Percentiles rank a stretch among this genome's conserved stretches.
phyloP scores from a whole-genome alignment of 2,329 filamentous ascomycete genomes.

The Emmonsiellopsis sp. region DNA sequence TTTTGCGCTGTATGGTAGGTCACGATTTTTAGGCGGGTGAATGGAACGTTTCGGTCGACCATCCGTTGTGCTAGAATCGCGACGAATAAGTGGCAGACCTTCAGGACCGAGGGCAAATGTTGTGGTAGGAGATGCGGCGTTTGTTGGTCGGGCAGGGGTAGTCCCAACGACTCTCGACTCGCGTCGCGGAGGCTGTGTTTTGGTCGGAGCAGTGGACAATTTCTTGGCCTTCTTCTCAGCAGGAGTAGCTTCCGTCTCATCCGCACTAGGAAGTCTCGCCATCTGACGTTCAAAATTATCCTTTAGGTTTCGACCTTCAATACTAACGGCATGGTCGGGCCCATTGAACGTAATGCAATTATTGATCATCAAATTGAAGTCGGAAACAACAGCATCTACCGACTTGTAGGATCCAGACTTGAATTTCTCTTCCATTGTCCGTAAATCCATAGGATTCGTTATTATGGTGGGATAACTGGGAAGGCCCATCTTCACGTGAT shows the following conservation, averaged over 20 bases:
- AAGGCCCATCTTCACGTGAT: slow-evolving; percentile 64
- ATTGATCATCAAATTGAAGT: slow-evolving; percentile 67
- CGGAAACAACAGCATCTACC: slow-evolving; percentile 63
- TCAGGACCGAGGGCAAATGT: slow-evolving; percentile 70
- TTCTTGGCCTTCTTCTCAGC: slow-evolving; percentile 52
- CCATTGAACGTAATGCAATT: slow-evolving; percentile 84
- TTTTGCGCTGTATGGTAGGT: slow-evolving; percentile 80
- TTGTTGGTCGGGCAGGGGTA: slow-evolving; percentile 26
- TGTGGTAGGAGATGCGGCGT: slow-evolving; percentile 37
- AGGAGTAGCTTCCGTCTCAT: slow-evolving; percentile 50
- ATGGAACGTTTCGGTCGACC: slow-evolving; percentile 88
- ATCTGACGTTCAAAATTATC: slow-evolving; percentile 54
- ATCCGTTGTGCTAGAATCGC: slow-evolving; percentile 70
- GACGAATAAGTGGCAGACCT: slow-evolving; percentile 71
- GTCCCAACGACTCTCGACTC: slow-evolving; percentile 31
- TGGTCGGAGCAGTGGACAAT: slow-evolving; percentile 23
- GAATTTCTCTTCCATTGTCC: slow-evolving; percentile 70
- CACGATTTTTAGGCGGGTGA: slow-evolving; percentile 80
- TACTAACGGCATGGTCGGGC: slow-evolving; percentile 61
- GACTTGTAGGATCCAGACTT: slow-evolving; percentile 60
- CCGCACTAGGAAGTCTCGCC: slow-evolving; percentile 48
- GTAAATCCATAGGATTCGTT: slow-evolving; percentile 73
- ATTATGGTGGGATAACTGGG: slow-evolving; percentile 67
- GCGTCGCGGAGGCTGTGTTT: slow-evolving; percentile 38
- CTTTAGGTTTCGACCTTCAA: slow-evolving; percentile 54